Conservation (phyloP, 768 basidiomycete species). For the Suillus fuscotomentosus region DNA sequence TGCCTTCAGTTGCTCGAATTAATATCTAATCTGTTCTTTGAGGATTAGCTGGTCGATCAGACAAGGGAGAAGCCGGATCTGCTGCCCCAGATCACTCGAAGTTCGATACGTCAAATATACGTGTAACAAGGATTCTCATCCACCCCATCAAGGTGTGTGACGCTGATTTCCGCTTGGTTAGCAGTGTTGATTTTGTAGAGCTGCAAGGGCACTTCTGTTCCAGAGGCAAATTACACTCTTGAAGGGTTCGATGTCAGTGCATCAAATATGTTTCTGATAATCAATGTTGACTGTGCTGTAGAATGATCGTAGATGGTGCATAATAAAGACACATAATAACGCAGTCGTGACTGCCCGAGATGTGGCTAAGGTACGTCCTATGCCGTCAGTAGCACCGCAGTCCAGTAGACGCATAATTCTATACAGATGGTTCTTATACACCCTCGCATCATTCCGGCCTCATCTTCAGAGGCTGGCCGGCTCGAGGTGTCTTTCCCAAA, state of each 20-base stretch:
- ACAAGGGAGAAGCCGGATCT: neutral
- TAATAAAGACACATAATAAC: slow-evolving; percentile 55
- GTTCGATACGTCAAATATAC: slow-evolving; percentile 34
- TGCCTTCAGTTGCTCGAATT: neutral
- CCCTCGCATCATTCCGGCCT: slow-evolving; percentile 48
- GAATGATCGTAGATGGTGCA: slow-evolving; percentile 73
- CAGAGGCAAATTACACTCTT: slow-evolving; percentile 51
- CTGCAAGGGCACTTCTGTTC: slow-evolving; percentile 65
- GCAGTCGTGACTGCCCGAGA: slow-evolving; percentile 68
- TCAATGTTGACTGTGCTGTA: slow-evolving; percentile 25
- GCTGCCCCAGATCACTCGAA: slow-evolving; percentile 10
- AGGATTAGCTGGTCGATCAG: neutral
- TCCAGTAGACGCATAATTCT: neutral
- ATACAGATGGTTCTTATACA: slow-evolving; percentile 65
- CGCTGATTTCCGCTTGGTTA: neutral
- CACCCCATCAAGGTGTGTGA: slow-evolving; percentile 65
- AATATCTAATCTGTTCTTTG: neutral
- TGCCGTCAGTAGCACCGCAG: neutral
- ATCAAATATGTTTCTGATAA: neutral
- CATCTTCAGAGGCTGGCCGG: slow-evolving; percentile 43
- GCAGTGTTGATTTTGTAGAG: slow-evolving; percentile 43
- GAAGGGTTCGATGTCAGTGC: slow-evolving; percentile 63
- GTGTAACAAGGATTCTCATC: slow-evolving; percentile 56
- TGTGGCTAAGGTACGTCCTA: slow-evolving; percentile 46
- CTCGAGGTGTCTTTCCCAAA: slow-evolving; percentile 61